These are phyloP conservation scores for Tetrapisispora phaffii DNA, from an alignment of 805 yeast species.

Conservation along the genomic window DNA sequence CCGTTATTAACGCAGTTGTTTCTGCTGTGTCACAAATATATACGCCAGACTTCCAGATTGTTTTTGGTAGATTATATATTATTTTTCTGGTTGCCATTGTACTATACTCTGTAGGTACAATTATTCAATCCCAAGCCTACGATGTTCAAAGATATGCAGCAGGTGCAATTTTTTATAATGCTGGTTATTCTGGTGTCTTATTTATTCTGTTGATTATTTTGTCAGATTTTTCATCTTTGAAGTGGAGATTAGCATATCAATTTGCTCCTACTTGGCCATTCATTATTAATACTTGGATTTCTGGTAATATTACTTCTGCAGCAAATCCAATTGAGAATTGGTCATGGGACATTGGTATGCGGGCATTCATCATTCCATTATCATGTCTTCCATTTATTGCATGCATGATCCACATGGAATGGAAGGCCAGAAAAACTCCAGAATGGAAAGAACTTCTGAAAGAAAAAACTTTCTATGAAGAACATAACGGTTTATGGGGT, in stretches of 20 bases:
- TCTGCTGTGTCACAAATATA: conserved; percentile 51
- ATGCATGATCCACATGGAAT: conserved; percentile 48
- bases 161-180: conserved; percentile 40
- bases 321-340: conserved; percentile 34
- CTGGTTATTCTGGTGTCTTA: conserved; percentile 56
- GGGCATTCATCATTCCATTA: conserved; percentile 69
- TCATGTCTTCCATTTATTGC: conserved; percentile 48
- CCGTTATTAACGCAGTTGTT: conserved; percentile 42
- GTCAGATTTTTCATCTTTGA: conserved; percentile 59
- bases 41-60: conserved; percentile 49
- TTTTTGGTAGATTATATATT: conserved; percentile 46
- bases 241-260: conserved; percentile 59
- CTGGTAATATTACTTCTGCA: conserved; percentile 45
- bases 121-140: conserved; percentile 46
- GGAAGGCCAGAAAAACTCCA: conserved; percentile 41
- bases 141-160: conserved; percentile 46
- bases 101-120: conserved; percentile 46
- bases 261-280: conserved; percentile 63
- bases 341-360: conserved; percentile 74
- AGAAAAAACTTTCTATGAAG: conserved; percentile 33
- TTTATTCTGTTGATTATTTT: conserved; percentile 46
- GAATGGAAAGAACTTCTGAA: conserved; percentile 38
- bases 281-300: conserved; percentile 69
- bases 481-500: conserved; percentile 28
- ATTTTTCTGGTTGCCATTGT: conserved; percentile 38